Conservation (phyloP, 306 rosid genomes). For the Vicia sativa region DNA sequence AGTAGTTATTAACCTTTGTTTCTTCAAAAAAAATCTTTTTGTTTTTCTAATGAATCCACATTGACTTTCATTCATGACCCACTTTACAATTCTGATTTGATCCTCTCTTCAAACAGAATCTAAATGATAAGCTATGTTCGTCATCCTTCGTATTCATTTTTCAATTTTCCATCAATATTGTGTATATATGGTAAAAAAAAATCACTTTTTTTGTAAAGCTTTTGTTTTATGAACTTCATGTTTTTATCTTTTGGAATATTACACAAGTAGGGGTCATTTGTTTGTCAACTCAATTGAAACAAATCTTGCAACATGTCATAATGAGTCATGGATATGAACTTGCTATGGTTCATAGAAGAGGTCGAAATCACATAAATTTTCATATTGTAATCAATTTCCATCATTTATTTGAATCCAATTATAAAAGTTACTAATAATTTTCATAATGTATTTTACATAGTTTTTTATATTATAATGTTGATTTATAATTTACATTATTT, state of each 20-base stretch:
- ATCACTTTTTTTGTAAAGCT: not conserved
- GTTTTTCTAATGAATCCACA: conserved; percentile 42
- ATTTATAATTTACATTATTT: not conserved
- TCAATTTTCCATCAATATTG: not conserved
- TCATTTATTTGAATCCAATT: no score
- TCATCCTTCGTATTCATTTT: conserved; percentile 27
- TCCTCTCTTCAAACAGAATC: conserved; percentile 69
- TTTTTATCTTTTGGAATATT: not conserved
- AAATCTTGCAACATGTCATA: conserved; percentile 4
- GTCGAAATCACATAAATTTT: no score
- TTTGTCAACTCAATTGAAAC: conserved; percentile 13
- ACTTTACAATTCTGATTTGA: conserved; percentile 58
- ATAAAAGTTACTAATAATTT: no score
- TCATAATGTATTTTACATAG: no score
- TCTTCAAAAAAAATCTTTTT: conserved; percentile 33
- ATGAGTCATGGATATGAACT: not conserved
- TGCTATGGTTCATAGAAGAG: conserved; percentile 3
- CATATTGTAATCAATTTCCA: no score
- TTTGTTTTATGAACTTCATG: not conserved
- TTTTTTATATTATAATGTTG: not conserved
- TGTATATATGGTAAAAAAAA: not conserved
- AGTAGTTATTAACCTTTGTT: not conserved
- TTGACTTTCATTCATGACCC: conserved; percentile 63
- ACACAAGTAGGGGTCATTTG: not conserved
- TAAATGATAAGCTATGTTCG: conserved; percentile 52